Percentiles rank a stretch among this genome's conserved stretches.
phyloP scores from a whole-genome alignment of 2,329 filamentous ascomycete species.

The Sarocladium brachiariae region DNA sequence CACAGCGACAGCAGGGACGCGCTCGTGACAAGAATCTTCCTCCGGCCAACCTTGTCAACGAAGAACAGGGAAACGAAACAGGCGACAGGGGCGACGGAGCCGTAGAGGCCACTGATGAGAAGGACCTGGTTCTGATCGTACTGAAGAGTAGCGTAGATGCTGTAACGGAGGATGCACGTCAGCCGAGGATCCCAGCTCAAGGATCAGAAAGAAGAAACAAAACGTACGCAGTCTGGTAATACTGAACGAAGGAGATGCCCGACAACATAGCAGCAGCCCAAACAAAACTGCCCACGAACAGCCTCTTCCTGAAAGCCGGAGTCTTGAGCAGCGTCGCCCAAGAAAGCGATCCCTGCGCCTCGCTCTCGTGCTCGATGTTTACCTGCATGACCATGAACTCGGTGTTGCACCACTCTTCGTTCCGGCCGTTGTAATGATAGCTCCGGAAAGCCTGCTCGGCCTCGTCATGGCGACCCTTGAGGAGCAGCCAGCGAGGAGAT shows the following conservation, averaged over 20 bases:
- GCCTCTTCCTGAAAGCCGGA: conserved; percentile 26
- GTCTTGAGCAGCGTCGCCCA: conserved; percentile 28
- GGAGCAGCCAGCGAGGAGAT: conserved; percentile 28
- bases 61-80: conserved; percentile 32
- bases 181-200: no score
- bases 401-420: conserved; percentile 28
- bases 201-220: background rate
- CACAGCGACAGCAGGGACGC: conserved; percentile 28
- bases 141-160: conserved; percentile 32
- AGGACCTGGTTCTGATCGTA: conserved; percentile 29
- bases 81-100: conserved; percentile 29
- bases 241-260: conserved; percentile 35
- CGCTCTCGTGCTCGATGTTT: conserved; percentile 28
- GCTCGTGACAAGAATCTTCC: conserved; percentile 29
- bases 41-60: conserved; percentile 29
- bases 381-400: conserved; percentile 27
- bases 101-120: conserved; percentile 32
- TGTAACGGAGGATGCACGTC: no score
- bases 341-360: conserved; percentile 17
- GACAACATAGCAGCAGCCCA: conserved; percentile 35
- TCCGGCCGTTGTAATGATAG: conserved; percentile 28
- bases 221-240: conserved; percentile 29
- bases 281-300: conserved; percentile 33
- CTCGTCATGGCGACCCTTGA: conserved; percentile 30
- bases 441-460: conserved; percentile 25